Evolutionary conservation across 495 filamentous ascomycete species (phyloP).

Genomic region (Pseudomonodictys pantanalensis): DNA sequence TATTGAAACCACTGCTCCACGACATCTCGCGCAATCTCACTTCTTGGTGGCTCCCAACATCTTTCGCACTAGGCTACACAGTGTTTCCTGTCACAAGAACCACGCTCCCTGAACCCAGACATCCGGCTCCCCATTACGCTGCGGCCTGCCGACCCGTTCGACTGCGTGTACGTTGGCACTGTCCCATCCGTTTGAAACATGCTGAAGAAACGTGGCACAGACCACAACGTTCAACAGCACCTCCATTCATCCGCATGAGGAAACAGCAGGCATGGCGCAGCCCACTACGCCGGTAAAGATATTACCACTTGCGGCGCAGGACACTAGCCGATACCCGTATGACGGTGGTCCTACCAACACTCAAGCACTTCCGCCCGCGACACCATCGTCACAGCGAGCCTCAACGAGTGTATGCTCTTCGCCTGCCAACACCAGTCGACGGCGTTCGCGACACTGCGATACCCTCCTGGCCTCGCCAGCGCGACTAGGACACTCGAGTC

Average conservation of each 20-base stretch:
- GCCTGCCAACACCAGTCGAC: slow-evolving; percentile 11
- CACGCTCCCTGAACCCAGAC: too few species aligned
- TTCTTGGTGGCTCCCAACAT: too few species aligned
- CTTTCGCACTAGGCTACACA: too few species aligned
- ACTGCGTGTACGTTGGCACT: not conserved
- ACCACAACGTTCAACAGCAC: not conserved
- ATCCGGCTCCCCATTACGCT: not conserved
- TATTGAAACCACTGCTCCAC: too few species aligned
- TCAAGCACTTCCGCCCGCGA: not conserved
- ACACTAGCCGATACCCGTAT: not conserved
- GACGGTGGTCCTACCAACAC: not conserved
- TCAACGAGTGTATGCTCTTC: not conserved
- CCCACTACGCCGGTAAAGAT: not conserved
- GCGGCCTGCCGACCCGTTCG: not conserved
- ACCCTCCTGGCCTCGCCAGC: slow-evolving; percentile 15
- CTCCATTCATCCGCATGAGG: not conserved
- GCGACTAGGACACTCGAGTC: slow-evolving; percentile 9
- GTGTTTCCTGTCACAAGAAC: too few species aligned
- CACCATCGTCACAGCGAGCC: not conserved
- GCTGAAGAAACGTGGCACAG: not conserved
- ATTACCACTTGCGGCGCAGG: not conserved
- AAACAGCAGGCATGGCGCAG: not conserved
- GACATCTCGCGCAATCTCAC: too few species aligned
- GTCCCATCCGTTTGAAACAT: not conserved
- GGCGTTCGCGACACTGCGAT: not conserved